Base-by-base conservation (phyloP, 139 green algal genomes). In the Pleodorina starrii region DNA sequence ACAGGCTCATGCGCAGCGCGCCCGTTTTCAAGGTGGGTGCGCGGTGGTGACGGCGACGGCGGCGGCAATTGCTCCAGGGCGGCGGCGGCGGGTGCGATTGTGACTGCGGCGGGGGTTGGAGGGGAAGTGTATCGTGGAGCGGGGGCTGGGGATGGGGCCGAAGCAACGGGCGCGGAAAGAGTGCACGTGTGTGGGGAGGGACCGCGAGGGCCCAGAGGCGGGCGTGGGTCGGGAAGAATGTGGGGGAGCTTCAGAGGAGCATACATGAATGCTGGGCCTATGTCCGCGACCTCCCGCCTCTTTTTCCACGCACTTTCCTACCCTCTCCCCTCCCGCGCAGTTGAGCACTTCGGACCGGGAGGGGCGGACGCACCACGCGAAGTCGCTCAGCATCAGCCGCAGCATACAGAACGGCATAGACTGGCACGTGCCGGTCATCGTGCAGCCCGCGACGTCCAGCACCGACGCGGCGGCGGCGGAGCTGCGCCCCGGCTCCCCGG, bases 351-450 rank as follows among this genome's bases (percentile, higher is more conserved):
- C 19, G 3, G 77, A 68, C 48, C 91, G 91, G 1, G 38, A 57
- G 2, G 91, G 91, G 4, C 43, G 32, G 21, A 78, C 57, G 0
- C 4, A 42, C 6, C 91, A 93, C 46, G 38, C 59, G 50, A 90
- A 92, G 71, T 89, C 91, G 23, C 83, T 93, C 1, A 84, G 44
- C 69, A 43, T 93, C 46, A 88, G 68, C 57, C 91, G 91, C 36
- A 87, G 54, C 74, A 91, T 93, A 38, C 91, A 93, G 79, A 66
- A 93, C 60, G 91, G 91, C 68, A 92, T 93, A 46, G 88, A 93
- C 87, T 93, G 88, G 87, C 88, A 91, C 71, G 68, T 91, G 27
- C 88, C 88, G 7, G 72, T 93, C 57, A 77, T 92, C n/a, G 44
- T 93, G 10, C 69, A 90, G 46, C 60, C 50, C 5, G 42, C 40